Evolutionary conservation across 768 basidiomycete genomes (phyloP).

Genomic region (Xerocomellus dryophilus): DNA sequence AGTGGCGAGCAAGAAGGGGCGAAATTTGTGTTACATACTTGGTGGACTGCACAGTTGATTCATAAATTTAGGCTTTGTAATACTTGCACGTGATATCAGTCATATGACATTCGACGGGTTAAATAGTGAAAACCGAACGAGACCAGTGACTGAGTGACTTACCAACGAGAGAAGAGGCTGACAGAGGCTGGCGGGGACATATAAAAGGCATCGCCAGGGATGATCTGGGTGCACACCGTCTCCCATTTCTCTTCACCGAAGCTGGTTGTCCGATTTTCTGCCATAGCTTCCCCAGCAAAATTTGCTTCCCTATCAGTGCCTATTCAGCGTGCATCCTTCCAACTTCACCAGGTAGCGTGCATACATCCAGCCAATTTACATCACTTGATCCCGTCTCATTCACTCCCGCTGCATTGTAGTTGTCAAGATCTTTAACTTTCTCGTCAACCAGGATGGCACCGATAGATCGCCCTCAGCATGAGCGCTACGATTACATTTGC

Average conservation of each 20-base stretch:
- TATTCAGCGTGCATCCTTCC: conserved; percentile 7
- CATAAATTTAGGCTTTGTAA: not conserved
- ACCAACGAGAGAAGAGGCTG: conserved; percentile 8
- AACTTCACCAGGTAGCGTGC: conserved; percentile 29
- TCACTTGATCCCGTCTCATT: conserved; percentile 3
- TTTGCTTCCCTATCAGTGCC: conserved; percentile 3
- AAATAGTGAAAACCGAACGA: not conserved
- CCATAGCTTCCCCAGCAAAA: conserved; percentile 12
- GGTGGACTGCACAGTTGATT: too few species aligned
- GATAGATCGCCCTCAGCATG: conserved; percentile 56
- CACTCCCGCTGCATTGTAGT: conserved; percentile 29
- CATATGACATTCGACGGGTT: conserved; percentile 9
- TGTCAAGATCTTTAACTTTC: conserved; percentile 45
- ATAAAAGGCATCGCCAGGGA: conserved; percentile 18
- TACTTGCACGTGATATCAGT: conserved; percentile 10
- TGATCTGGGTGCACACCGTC: conserved; percentile 3
- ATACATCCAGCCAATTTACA: not conserved
- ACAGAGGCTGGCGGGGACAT: conserved; percentile 9
- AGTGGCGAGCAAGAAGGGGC: not conserved
- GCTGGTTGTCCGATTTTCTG: conserved; percentile 7
- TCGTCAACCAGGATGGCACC: conserved; percentile 64
- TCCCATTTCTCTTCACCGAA: conserved; percentile 8
- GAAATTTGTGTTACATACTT: too few species aligned
- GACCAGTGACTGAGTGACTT: too few species aligned
- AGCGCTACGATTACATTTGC: conserved; percentile 80